phyloP scores from a whole-genome alignment of 2,329 filamentous ascomycete species.

The Bipolaris zeicola region DNA sequence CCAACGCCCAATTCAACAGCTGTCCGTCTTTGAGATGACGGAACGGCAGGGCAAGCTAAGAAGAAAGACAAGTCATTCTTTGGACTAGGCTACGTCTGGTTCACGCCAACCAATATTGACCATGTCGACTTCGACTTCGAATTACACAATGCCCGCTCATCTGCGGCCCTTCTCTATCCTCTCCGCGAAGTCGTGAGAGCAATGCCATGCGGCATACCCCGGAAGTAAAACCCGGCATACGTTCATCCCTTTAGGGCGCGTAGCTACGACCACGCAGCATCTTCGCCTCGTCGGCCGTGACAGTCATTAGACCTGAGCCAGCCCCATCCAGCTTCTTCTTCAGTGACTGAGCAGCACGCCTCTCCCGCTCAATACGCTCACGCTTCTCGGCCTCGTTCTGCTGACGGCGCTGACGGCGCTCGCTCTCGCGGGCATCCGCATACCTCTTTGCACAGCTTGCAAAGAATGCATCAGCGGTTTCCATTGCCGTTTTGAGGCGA shows the following conservation, averaged over 20 bases:
- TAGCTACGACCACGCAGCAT: background rate
- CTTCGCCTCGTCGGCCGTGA: constrained; percentile 11
- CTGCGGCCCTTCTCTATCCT: no score
- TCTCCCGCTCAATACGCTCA: constrained; percentile 2
- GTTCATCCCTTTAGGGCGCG: background rate
- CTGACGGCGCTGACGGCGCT: constrained; percentile 6
- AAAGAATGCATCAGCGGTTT: constrained; percentile 6
- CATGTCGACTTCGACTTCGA: no score
- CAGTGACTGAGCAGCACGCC: background rate
- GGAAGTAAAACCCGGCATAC: background rate
- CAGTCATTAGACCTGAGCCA: constrained; percentile 10
- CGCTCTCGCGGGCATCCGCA: background rate
- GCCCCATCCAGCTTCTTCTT: constrained; percentile 12
- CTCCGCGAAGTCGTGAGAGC: background rate
- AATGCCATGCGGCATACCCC: no score
- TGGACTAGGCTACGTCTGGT: no score
- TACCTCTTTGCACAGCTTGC: background rate
- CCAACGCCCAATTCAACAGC: no score
- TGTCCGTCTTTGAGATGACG: no score
- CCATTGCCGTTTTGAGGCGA: background rate
- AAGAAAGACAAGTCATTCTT: no score
- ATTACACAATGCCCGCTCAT: no score
- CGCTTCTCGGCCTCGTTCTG: constrained; percentile 5
- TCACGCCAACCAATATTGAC: no score
- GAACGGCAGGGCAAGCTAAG: no score